phyloP scores from a whole-genome alignment of 768 basidiomycete species.

The Tylopilus sp. region DNA sequence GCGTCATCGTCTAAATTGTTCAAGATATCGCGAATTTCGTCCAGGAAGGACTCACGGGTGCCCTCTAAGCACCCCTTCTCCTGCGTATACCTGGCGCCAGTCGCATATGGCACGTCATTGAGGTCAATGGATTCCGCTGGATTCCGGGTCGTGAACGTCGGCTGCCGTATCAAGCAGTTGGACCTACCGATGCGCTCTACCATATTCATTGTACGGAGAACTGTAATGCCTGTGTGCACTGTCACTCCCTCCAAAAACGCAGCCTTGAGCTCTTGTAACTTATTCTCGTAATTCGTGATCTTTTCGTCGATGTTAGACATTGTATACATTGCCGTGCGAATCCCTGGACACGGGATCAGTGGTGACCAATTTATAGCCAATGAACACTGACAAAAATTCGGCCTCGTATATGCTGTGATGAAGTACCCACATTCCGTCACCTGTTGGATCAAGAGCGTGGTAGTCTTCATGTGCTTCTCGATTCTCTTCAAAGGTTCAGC shows the following conservation, averaged over 20 bases:
- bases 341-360: neutral
- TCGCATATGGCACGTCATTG: too few species aligned
- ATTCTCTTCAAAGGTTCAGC: neutral
- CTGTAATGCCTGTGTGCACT: neutral
- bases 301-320: neutral
- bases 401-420: neutral
- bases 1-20: neutral
- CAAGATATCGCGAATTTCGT: neutral
- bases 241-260: neutral
- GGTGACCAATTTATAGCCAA: neutral
- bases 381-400: neutral
- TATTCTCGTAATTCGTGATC: neutral
- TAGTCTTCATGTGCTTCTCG: neutral
- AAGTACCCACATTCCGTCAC: slow-evolving; percentile 1
- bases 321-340: neutral
- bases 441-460: neutral
- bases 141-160: neutral
- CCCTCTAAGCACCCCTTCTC: neutral
- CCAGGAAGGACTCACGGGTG: neutral
- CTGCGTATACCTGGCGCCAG: neutral
- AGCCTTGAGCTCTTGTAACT: neutral
- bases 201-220: neutral
- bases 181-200: neutral
- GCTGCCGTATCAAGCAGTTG: neutral
- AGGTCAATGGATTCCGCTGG: neutral